Evolutionary conservation across 2,329 filamentous ascomycete genomes (phyloP).

Genomic region (Thielaviopsis populi): DNA sequence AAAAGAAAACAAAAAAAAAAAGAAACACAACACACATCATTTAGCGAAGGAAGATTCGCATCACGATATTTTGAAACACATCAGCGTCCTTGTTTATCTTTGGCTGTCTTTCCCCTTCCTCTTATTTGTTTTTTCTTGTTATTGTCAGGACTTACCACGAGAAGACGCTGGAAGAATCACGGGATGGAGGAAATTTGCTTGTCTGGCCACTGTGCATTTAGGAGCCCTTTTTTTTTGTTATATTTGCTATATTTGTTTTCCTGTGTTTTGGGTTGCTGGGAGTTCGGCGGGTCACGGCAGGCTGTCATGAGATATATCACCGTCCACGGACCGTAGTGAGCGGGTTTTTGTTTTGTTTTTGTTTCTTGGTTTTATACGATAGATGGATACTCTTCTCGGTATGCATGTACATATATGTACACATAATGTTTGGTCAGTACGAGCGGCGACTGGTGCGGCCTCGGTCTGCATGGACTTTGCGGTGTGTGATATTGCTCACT

Average conservation of each 20-base stretch:
- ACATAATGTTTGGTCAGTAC: not conserved
- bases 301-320: not conserved
- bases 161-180: not conserved
- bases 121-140: not conserved
- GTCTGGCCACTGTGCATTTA: not conserved
- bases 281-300: not conserved
- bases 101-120: no score
- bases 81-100: not conserved
- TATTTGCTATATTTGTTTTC: no score
- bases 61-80: not conserved
- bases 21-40: conserved; percentile 7
- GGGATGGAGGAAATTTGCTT: not conserved
- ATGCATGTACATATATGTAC: not conserved
- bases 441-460: not conserved
- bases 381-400: not conserved
- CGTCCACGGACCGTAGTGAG: not conserved
- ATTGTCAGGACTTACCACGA: not conserved
- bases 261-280: not conserved
- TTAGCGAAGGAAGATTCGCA: conserved; percentile 2
- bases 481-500: not conserved
- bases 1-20: conserved; percentile 12
- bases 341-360: not conserved
- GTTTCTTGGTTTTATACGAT: not conserved
- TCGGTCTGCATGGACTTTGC: not conserved
- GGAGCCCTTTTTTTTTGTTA: not conserved